Evolutionary conservation across 345 rosid genomes (phyloP), one percentile per base, ranked within the genome.

Genomic region (Pistacia integerrima): DNA sequence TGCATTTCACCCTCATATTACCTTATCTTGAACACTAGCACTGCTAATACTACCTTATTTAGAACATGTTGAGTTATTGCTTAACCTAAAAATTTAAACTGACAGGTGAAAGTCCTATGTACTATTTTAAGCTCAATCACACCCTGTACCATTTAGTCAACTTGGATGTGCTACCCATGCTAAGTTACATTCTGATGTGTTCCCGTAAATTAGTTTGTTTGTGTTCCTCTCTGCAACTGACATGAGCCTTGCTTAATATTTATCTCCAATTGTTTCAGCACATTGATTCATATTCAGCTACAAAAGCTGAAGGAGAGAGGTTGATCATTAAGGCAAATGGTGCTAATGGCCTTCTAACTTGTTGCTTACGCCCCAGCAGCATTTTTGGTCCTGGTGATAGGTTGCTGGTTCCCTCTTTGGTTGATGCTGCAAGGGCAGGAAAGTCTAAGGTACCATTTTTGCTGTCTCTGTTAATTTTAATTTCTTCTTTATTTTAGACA

Each of bases 311-410:
- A 85, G 99, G 88, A 13, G 98, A 95, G 87, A 87, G 87, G 72
- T 80, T 89, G 72, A 73, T 93, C 20, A 66, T 93, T 48, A 90
- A 90, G 80, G 88, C 98, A 1, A 92, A 93, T 77, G 93, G 94
- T 66, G 80, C 67, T 36, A 81, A 84, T 60, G 99, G 98, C 69
- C 92, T 95, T 30, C 84, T 95, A 48, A 95, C 99, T 33, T 95
- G 98, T 86, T 87, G 94, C 74, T 85, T 95, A 73, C 97, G 99
- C 52, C 99, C 99, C 12, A 95, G 99, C 72, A 78, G 94, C 70
- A 92, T 95, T 76, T 95, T 95, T 77, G 98, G 99, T 60, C 98
- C 99, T 41, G 99, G 99, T 69, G 98, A 95, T 87, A 88, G 72
- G 86, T 81, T 93, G 83, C 75, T 95, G 67, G 86, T 93, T 82